phyloP scores from a whole-genome alignment of 257 asterid species.

The Euphrasia confusa region DNA sequence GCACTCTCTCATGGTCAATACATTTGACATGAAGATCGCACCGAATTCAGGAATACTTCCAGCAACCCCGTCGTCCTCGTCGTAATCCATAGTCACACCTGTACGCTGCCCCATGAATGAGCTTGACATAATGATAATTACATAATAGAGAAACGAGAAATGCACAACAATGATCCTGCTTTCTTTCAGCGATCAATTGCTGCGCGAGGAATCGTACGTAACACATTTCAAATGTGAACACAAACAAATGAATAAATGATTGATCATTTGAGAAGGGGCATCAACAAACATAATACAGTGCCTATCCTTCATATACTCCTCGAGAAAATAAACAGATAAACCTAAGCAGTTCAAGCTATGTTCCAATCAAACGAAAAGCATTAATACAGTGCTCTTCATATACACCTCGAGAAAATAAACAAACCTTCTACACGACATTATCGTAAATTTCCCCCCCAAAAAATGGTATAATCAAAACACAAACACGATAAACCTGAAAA shows the following conservation, averaged over 20 bases:
- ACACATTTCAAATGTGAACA: neutral
- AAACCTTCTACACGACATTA: neutral
- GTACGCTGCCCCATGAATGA: conserved; percentile 21
- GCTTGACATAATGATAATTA: conserved; percentile 11
- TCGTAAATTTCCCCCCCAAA: neutral
- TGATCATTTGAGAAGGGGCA: neutral
- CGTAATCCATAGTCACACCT: conserved; percentile 45
- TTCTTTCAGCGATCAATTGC: neutral
- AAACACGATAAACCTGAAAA: neutral
- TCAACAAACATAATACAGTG: neutral
- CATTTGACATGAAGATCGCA: conserved; percentile 76
- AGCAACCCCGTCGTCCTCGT: conserved; percentile 35
- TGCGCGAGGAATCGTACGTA: neutral
- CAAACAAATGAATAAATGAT: neutral
- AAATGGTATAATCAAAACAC: neutral
- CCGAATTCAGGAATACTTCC: conserved; percentile 70
- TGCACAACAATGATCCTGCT: neutral
- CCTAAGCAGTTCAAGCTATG: neutral
- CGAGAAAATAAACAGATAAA: neutral
- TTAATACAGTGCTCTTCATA: conserved; percentile 1
- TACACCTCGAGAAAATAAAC: neutral
- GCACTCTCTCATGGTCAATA: conserved; percentile 52
- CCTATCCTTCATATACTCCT: too few relatives aligned
- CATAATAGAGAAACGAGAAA: conserved; percentile 6
- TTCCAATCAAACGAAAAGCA: conserved; percentile 16